These are phyloP conservation scores for Umbelopsis isabellina DNA, from an alignment of 192 early-diverging fungal species.

Conservation along the genomic window DNA sequence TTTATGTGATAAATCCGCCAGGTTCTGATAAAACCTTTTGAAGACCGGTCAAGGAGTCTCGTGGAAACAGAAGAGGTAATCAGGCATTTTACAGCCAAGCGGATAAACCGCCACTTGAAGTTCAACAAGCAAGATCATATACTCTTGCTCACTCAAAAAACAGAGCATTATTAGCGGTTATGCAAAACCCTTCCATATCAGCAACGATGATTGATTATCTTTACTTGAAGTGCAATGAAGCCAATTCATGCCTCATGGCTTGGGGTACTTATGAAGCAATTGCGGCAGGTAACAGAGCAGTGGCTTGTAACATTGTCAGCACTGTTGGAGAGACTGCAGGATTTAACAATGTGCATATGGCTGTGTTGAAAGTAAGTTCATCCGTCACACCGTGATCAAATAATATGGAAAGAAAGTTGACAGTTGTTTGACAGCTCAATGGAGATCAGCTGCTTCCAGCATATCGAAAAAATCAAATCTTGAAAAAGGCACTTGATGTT, in stretches of 20 bases:
- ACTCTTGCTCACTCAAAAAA: too few relatives aligned
- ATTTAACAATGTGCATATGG: constrained; percentile 34
- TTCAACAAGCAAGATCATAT: neutral
- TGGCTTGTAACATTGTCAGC: constrained; percentile 14
- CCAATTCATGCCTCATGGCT: neutral
- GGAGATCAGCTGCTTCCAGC: constrained; percentile 1
- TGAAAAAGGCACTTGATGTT: constrained; percentile 45
- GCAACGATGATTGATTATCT: constrained; percentile 11
- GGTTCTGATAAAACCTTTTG: neutral
- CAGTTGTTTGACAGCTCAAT: constrained; percentile 24
- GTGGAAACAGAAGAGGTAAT: constrained; percentile 59
- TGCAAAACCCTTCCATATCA: constrained; percentile 1
- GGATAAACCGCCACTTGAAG: neutral
- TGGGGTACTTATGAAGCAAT: constrained; percentile 23
- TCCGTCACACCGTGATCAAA: neutral
- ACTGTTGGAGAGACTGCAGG: neutral
- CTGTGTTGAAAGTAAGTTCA: constrained; percentile 25
- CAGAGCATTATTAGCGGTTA: neutral
- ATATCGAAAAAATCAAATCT: constrained; percentile 31
- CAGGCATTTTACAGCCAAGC: constrained; percentile 30
- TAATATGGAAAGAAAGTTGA: neutral
- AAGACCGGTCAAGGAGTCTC: constrained; percentile 54
- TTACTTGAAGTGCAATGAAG: neutral
- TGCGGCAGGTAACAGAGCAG: constrained; percentile 27
- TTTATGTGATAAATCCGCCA: neutral